Evolutionary conservation across 768 basidiomycete genomes (phyloP), one percentile per base, ranked within the genome.

Genomic region (Auricularia heimuer): DNA sequence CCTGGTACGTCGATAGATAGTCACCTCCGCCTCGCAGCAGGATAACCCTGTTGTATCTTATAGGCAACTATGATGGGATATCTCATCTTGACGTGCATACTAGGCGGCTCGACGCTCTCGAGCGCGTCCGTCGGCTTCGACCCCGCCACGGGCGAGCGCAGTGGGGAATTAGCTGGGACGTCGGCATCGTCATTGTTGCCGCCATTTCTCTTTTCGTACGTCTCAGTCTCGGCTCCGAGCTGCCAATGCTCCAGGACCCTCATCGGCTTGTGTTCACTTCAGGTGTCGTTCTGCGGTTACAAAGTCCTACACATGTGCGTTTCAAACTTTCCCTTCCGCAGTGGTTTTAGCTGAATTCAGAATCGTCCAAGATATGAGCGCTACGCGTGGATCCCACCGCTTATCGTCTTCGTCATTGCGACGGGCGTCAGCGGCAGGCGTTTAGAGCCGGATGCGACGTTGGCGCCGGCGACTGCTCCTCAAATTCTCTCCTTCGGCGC

Each of bases 171-270:
- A 60, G 56, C 34, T 60, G 56, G 56, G 56, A 70, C 62, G 85
- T 94, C 34, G 92, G 92, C 2, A 94, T 94, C 64, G 87, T 92
- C 37, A 84, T 94, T 62, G 85, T 93, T 51, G 81, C 83, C 0
- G 66, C 88, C 36, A 77, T 90, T 37, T 86, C 90, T 2, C 81
- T 94, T 36, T 66, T 88, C 29, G 78, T 84, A 71, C 65, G 77
- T 79, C 34, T 64, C 56, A 2, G 67, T 61, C 63, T 39, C 62
- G 24, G 16, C 65, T 33, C 35, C 62, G 44, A 54, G 33, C 12
- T 3, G 7, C 34, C 16, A 18, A 21, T 14, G 1, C 61, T 67
- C 2, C 45, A 29, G 29, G 29, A 29, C 29, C 29, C 29, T 29
- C 29, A 29, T 42, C 39, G 39, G 7, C 39, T 8, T 42, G 39